Percentiles rank a stretch among this genome's conserved stretches.
Evolutionary conservation across 441 rosid species (phyloP).

Genomic region (Gossypium laxum): DNA sequence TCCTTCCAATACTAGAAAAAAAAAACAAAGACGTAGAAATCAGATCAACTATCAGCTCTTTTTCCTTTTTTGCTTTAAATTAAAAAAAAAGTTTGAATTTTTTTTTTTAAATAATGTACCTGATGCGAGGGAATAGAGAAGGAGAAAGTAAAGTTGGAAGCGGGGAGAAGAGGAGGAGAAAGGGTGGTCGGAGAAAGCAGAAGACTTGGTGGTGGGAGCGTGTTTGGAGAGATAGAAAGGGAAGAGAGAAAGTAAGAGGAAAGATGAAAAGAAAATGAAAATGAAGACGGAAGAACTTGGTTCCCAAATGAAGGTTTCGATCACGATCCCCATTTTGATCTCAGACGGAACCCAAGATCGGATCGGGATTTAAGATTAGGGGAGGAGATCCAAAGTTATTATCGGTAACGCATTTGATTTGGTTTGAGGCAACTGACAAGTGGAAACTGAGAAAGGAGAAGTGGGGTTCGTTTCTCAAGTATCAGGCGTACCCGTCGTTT

Average conservation of each 20-base stretch:
- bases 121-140: slow-evolving; percentile 63
- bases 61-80: background rate
- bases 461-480: too few species aligned
- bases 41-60: background rate
- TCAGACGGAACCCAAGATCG: background rate
- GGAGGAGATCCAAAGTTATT: too few species aligned
- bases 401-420: too few species aligned
- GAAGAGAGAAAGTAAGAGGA: slow-evolving; percentile 41
- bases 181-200: slow-evolving; percentile 38
- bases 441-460: too few species aligned
- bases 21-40: background rate
- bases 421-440: too few species aligned
- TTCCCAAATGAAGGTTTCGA: slow-evolving; percentile 65
- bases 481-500: too few species aligned
- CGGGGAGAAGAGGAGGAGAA: slow-evolving; percentile 34
- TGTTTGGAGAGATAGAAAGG: slow-evolving; percentile 34
- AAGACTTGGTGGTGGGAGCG: slow-evolving; percentile 22
- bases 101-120: slow-evolving; percentile 27
- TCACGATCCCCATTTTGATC: slow-evolving; percentile 46
- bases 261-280: slow-evolving; percentile 48
- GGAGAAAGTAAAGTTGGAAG: slow-evolving; percentile 55
- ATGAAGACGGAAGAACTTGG: slow-evolving; percentile 41
- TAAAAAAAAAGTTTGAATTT: background rate
- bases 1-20: slow-evolving; percentile 53
- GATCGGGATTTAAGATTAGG: too few species aligned